Conservation (phyloP, 768 basidiomycete genomes). For the Collybia sordida region DNA sequence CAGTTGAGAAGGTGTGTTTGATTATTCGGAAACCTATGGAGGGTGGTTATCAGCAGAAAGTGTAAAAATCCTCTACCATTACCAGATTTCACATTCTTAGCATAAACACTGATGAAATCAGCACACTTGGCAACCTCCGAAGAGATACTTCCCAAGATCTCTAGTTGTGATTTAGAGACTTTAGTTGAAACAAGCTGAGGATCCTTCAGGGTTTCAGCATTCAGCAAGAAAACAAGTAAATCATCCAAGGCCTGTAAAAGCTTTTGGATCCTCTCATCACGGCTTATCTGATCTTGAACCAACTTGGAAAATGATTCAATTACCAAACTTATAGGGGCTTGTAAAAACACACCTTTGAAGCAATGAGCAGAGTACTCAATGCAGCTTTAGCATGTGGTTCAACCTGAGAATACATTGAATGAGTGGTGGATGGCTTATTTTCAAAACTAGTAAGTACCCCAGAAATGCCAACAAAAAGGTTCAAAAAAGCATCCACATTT, state of each 20-base stretch:
- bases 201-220: not conserved
- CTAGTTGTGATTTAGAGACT: conserved; percentile 4
- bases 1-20: not conserved
- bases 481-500: not conserved
- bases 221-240: not conserved
- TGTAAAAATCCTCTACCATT: not conserved
- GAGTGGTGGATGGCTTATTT: too few species aligned
- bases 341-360: too few species aligned
- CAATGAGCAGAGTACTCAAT: too few species aligned
- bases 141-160: conserved; percentile 14
- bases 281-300: not conserved
- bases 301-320: not conserved
- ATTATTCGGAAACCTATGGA: not conserved
- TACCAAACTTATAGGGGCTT: not conserved
- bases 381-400: not conserved
- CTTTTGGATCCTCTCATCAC: not conserved
- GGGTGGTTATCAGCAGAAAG: too few species aligned
- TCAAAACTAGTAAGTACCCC: not conserved
- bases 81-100: conserved; percentile 18
- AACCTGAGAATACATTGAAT: not conserved
- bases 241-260: not conserved
- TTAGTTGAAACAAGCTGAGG: not conserved
- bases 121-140: conserved; percentile 26
- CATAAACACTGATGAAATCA: conserved; percentile 26
- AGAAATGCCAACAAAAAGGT: not conserved